Evolutionary conservation across 1,139 yeast species (phyloP), one percentile per base, ranked within the genome.

Genomic region (Diutina scorzettiae): DNA sequence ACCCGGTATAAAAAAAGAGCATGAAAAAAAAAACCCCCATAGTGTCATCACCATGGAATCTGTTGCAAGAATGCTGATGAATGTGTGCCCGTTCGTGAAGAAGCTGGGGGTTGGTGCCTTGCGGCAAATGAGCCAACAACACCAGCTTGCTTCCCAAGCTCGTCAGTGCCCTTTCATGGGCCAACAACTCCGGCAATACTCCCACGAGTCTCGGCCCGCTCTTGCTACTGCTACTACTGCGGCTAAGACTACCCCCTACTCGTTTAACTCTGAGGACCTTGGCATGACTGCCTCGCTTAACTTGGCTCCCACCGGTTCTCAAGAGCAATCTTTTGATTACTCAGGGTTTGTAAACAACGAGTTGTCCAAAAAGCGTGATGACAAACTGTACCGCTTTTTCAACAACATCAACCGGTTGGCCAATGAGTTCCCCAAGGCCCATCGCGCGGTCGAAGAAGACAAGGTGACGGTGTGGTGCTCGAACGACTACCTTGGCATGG

Each of bases 401-500:
- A 91, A 93, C 74, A 91, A 91, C 69, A 87, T 91, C 66, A 91
- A 91, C 69, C 80, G 99, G 51, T 73, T 91, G 55, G 97, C 97
- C 42, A 71, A 79, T 49, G 96, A 89, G 57, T 91, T 86, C 57
- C 99, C 99, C 37, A 68, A 66, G 54, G 98, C 98, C 37, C 98
- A 91, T 58, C 76, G 93, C 50, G 71, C 78, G 43, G 30, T 25
- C 18, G 89, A 81, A 55, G 68, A 69, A 17, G 94, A 86, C 53
- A 83, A 84, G 59, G 98, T 91, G 47, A 85, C 95, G 45, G 98
- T 91, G 45, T 91, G 98, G 98, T 91, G 98, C 57, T 87, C 97
- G 39, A 91, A 91, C 60, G 99, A 91, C 62, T 91, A 91, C 62
- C 71, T 91, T 48, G 96, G 97, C 17, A 84, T 93, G 93, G 93